Evolutionary conservation across 2,329 filamentous ascomycete genomes (phyloP), one percentile per base, ranked within the genome.

Genomic region (Exophiala phaeomuriformis): DNA sequence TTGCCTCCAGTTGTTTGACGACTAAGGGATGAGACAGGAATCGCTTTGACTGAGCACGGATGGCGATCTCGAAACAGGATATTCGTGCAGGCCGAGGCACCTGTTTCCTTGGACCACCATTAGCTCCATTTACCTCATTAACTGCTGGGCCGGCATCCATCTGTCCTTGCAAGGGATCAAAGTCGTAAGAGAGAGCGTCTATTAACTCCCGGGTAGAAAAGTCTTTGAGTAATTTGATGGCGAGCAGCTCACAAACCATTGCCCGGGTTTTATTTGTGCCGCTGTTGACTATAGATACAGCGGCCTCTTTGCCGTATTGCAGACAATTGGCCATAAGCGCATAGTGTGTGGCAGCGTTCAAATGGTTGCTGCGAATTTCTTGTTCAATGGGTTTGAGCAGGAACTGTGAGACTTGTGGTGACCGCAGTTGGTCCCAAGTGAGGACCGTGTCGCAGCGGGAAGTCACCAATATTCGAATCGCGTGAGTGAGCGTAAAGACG

Each of bases 331-430:
- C 89, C 78, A 96, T 85, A 62, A 97, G 74, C 2, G 90, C 89
- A 71, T 95, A 96, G 36, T 96, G 70, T 0, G 90, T 93, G 6
- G 88, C 90, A 45, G 87, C 80, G 31, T 86, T 90, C 69, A 95
- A 91, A 70, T 95, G 88, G 48, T 86, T 82, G 10, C 81, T 77
- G 56, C 85, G 83, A 59, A 96, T 90, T 68, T 91, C 86, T 67
- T 93, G 86, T 69, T 93, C 89, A 75, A 96, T 93, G 2, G 91
- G 91, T 74, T 96, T 96, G 66, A 96, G 81, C 35, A 97, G 79
- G 68, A 97, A 97, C 67, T 95, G 90, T 10, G 90, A 95, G 52
- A 97, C 85, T 68, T 97, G 91, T 2, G 91, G 91, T n/a, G 90
- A 95, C 59, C 90, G 83, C 58, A 97, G 77, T 69, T 97, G 91